Evolutionary conservation across 2,329 filamentous ascomycete species (phyloP), one percentile per base, ranked within the genome.

Genomic region (Trichoderma atrobrunneum): DNA sequence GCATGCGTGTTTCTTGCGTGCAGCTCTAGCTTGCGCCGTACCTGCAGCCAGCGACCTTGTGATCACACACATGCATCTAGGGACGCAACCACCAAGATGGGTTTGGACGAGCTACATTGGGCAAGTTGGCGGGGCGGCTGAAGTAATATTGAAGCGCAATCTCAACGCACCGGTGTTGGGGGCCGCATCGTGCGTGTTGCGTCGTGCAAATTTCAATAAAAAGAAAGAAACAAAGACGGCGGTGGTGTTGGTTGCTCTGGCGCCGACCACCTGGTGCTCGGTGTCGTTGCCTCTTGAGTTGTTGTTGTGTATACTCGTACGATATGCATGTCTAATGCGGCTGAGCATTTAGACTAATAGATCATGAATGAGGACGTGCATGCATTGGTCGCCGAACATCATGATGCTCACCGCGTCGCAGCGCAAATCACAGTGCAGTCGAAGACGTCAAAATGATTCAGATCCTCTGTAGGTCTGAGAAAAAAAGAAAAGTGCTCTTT

Each of bases 31-130:
- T 16, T 64, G 68, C 60, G 43, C 68, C 43, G 68, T 71, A 63
- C 68, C 68, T 71, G 68, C 68, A 71, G 60, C 68, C 60, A 21
- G 21, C 48, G 68, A 32, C 43, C 68, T 63, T 56, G 60, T 71
- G 68, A 71, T 32, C 59, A 70, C 67, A 48, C 16, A 63, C 60
- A 70, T 51, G 66, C 66, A 70, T 34, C 26, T 34, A 60, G 30
- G 36, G 36, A 48, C 16, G 56, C 28, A 61, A 61, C 34, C 24
- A 34, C 43, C 26, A 51, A 54, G 28, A 30, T 30, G 18, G 26
- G 51, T 24, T 28, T 69, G 54, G 11, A 34, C 43, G 56, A 30
- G 57, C 66, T 70, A 28, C 43, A 36, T 62, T n/a, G 28, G 39
- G 56, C 57, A 70, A 36, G 57, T 34, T 16, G 57, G 57, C 57